These are phyloP conservation scores for Betula pendula DNA, from an alignment of 306 rosid species.

Conservation along the genomic window DNA sequence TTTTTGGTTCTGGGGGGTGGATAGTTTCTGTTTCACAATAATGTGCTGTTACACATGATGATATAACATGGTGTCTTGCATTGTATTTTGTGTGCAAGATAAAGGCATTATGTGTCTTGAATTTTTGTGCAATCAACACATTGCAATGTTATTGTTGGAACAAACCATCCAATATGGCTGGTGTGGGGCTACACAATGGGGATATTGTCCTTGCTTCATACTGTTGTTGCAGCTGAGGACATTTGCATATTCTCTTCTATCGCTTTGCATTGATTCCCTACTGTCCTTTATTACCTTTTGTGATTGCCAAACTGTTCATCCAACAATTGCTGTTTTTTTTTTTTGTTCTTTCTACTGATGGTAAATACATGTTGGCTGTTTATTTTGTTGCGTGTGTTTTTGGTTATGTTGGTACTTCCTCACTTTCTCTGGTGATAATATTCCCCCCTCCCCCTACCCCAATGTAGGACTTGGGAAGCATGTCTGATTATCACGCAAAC, in stretches of 20 bases:
- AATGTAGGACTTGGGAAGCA: constrained; percentile 50
- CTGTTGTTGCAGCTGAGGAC: background rate
- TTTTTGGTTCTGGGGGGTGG: background rate
- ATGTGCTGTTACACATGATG: background rate
- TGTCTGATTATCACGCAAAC: constrained; percentile 54
- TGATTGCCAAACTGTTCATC: background rate
- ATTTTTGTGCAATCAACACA: background rate
- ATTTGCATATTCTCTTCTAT: background rate
- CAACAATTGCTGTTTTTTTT: background rate
- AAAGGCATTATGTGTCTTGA: background rate
- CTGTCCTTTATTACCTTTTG: background rate
- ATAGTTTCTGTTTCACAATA: background rate
- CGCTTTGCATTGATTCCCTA: background rate
- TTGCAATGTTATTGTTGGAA: background rate
- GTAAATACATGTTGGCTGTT: background rate
- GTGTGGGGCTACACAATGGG: background rate
- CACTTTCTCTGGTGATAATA: background rate
- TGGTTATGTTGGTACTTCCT: constrained; percentile 11
- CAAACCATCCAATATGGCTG: background rate
- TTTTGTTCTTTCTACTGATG: background rate
- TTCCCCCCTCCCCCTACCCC: background rate
- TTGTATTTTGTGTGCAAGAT: background rate
- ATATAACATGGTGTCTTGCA: background rate
- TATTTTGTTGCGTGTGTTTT: background rate
- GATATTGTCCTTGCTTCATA: constrained; percentile 6